Evolutionary conservation across 257 asterid species (phyloP), one percentile per base, ranked within the genome.

Genomic region (Coffea canephora): DNA sequence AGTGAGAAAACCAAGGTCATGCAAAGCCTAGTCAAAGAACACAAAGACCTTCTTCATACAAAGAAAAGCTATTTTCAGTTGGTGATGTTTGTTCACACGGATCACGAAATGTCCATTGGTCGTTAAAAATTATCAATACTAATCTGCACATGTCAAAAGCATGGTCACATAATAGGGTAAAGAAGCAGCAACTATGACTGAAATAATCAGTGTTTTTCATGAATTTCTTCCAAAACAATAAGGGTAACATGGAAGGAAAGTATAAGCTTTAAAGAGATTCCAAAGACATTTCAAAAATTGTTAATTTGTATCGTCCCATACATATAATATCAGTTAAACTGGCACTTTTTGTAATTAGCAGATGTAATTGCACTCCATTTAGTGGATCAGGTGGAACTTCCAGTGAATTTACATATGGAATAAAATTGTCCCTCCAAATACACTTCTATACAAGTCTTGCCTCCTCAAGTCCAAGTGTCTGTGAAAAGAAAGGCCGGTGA

Each of bases 1-100:
- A 27, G 71, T 67, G 43, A 62, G 76, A 82, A 86, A 5, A 74
- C 49, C 78, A 31, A 74, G 36, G 48, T 46, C 76, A 49, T 25
- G 57, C 41, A 43, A 48, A 71, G 43, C 25, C 67, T 57, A 39
- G 68, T 12, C 25, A 69, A 25, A 59, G 64, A 9, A 79, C n/a
- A 41, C 23, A 74, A 74, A 43, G 39, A 71, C 50, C 34, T 64
- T 18, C 23, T 74, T 4, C 8, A 23, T 59, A 59, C 68, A n/a
- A 25, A 25, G 64, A 55, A 70, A n/a, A 71, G 27, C 27, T 61
- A 61, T 21, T 19, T 21, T 31, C 59, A 46, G 25, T 36, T 2
- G 13, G 23, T 41, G 16, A 46, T 43, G 43, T 13, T 7, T 6
- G 5, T 76, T 12, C 27, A 46, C 59, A 21, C 54, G 59, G 61